Evolutionary conservation across 164 flowering plant genomes (phyloP), one percentile per base, ranked within the genome.

Genomic region (Umbellularia californica): DNA sequence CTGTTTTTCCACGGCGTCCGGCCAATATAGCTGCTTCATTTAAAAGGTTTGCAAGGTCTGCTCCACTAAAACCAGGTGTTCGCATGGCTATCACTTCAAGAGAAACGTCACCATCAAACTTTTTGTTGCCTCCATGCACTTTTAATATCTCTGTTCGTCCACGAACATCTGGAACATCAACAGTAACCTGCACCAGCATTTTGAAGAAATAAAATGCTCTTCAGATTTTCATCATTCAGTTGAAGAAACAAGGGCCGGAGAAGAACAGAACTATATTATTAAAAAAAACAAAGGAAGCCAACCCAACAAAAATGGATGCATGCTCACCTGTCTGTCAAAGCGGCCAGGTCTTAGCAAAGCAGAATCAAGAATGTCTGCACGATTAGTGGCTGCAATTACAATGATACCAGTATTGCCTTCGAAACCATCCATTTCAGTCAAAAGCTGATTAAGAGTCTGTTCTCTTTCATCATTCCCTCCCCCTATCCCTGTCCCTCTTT

Each of bases 401-500:
- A 93, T 93, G 73, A 93, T 77, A 72, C 97, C 97, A 65, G 94
- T 93, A 80, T 93, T 91, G 73, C 96, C 98, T 82, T 90, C 92
- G 75, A 93, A 93, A 60, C 98, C 96, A 82, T 93, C 98, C 98
- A 93, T 93, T 85, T 93, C 98, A 12, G 98, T 93, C 88, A 91
- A 78, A 76, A 93, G 95, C 81, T 93, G 98, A 82, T 93, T 91
- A 55, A 93, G 90, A 41, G 97, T 93, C 72, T 91, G 97, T 74
- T 93, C 97, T 78, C 97, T 89, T 79, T 93, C 98, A 83, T 93
- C 98, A 78, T 93, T 93, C 30, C 97, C 97, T 77, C 97, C 97
- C 72, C 97, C 97, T 77, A 93, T 90, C 41, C 97, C 95, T 25
- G 96, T 84, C 47, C 96, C 96, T 83, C 97, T 91, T 80, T 88